Base-by-base conservation (phyloP, 2,329 filamentous ascomycete species). In the Dactylellina sp. region DNA sequence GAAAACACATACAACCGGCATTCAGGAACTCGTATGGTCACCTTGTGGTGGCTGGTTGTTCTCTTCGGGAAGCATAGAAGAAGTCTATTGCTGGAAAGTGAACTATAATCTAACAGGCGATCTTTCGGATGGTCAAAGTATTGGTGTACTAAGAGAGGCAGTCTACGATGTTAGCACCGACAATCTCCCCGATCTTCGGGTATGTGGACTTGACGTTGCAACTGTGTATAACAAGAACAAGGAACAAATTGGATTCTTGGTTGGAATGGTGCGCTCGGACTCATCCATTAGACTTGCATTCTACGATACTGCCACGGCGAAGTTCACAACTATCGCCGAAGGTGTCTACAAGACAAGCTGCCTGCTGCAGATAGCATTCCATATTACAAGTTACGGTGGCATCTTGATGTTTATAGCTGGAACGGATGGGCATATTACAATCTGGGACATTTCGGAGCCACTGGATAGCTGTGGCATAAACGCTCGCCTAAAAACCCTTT, bases 21-120 rank as follows among this genome's bases (percentile, higher is more conserved):
- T 98, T 6, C 94, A 97, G 80, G 86, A 89, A 75, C 83, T 97
- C 0, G 86, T 86, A 71, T 98, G 92, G 91, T 88, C 90, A 1
- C 79, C 80, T 0, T 85, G 87, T 50, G 86, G 89, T 1, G 80
- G 83, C 0, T 90, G 89, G 77, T 86, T 99, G 1, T 91, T 98
- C 80, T 97, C 91, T 76, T 93, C 92, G 78, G 92, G 88, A 4
- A 95, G 93, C 0, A 89, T 88, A 74, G 94, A 97, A 80, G 94
- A 99, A 81, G 90, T 98, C 76, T 94, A 89, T 77, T 86, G 93
- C 9, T 99, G 95, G 94, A 85, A 87, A 42, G 81, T 94, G 35
- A 83, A 83, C 50, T 79, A 79, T 9, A 59, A 46, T 12, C 80
- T 91, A 5, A 4, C 22, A 12, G 14, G n/a, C n/a, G 20, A n/a